phyloP scores from a whole-genome alignment of 441 rosid species.

The Populus tomentosa region DNA sequence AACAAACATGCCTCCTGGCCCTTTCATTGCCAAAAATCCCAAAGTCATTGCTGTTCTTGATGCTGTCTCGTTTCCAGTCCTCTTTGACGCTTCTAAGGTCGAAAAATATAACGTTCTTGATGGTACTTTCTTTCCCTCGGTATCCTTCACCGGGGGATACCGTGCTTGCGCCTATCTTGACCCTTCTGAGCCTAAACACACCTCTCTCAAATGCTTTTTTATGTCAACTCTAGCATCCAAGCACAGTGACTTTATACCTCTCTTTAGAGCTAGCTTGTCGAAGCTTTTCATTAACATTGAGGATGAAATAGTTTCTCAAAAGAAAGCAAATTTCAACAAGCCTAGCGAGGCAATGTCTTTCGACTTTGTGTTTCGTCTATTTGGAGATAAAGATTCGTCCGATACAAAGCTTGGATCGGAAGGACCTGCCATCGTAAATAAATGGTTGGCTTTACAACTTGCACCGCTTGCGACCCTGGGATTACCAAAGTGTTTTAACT shows the following conservation, averaged over 20 bases:
- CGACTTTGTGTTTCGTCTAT: conserved; percentile 44
- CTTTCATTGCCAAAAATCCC: conserved; percentile 45
- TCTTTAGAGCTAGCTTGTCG: conserved; percentile 20
- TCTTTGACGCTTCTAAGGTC: conserved; percentile 47
- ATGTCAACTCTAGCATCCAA: conserved; percentile 23
- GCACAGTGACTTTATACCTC: conserved; percentile 26
- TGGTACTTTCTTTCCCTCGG: conserved; percentile 48
- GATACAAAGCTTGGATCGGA: conserved; percentile 45
- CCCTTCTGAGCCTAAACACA: conserved; percentile 41
- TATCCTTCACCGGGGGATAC: conserved; percentile 37
- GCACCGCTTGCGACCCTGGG: conserved; percentile 47
- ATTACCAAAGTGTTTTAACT: conserved; percentile 28
- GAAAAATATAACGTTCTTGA: conserved; percentile 41
- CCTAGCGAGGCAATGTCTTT: conserved; percentile 42
- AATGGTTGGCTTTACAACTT: conserved; percentile 60
- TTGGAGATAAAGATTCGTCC: conserved; percentile 47
- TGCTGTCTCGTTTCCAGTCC: conserved; percentile 39
- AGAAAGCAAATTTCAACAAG: conserved; percentile 37
- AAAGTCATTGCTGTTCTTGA: conserved; percentile 41
- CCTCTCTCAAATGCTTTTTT: conserved; percentile 30
- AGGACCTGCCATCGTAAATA: conserved; percentile 40
- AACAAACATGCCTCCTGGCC: conserved; percentile 82
- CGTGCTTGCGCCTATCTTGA: conserved; percentile 48
- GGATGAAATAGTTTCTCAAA: conserved; percentile 31
- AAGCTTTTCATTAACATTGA: conserved; percentile 30